A percentile compares a stretch with the other conserved stretches of the same genome.
Evolutionary conservation across 106 monocot species (phyloP).

Genomic region (Platanthera guangdongensis): DNA sequence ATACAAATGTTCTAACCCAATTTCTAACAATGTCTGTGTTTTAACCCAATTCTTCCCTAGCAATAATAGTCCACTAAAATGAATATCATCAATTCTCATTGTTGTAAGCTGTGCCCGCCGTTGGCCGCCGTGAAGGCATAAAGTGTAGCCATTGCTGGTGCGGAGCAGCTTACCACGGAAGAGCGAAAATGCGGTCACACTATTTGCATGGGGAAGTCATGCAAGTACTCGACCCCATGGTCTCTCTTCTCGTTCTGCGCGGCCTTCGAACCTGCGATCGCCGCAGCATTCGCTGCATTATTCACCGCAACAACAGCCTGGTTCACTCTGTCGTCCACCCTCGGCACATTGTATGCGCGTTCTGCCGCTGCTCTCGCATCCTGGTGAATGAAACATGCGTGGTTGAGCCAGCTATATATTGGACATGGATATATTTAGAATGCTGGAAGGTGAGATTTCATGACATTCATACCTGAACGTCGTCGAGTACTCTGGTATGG

Average conservation of each 20-base stretch:
- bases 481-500: too few species aligned
- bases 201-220: slow-evolving; percentile 19
- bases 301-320: slow-evolving; percentile 45
- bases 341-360: slow-evolving; percentile 36
- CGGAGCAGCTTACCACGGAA: too few species aligned
- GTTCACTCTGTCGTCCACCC: slow-evolving; percentile 60
- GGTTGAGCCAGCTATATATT: too few species aligned
- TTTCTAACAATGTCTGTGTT: too few species aligned
- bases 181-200: slow-evolving; percentile 8
- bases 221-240: background rate
- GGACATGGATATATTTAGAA: background rate
- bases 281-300: slow-evolving; percentile 57
- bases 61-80: too few species aligned
- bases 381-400: slow-evolving; percentile 11
- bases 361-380: slow-evolving; percentile 55
- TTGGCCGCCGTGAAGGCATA: too few species aligned
- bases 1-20: too few species aligned
- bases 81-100: too few species aligned
- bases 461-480: too few species aligned
- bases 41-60: too few species aligned
- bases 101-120: too few species aligned
- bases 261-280: slow-evolving; percentile 47
- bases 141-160: too few species aligned
- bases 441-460: slow-evolving; percentile 27
- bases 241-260: slow-evolving; percentile 27